phyloP scores from a whole-genome alignment of 257 asterid genomes.

The Ophiorrhiza pumila region DNA sequence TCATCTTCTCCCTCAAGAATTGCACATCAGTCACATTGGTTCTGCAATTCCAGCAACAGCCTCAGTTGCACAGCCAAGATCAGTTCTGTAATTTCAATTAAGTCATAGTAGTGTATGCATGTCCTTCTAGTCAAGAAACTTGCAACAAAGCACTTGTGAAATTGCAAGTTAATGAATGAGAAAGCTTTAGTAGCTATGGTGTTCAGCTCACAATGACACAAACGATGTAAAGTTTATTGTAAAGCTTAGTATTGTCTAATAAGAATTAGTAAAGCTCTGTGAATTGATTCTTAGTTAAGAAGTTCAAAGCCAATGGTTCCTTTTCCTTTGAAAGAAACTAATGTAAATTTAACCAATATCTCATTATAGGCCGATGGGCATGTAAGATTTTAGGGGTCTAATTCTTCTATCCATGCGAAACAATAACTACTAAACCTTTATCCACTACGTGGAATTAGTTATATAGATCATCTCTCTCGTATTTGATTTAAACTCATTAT shows the following conservation, averaged over 20 bases:
- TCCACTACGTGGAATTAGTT: no score
- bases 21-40: conserved; percentile 10
- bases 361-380: no score
- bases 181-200: background rate
- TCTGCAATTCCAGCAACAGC: conserved; percentile 1
- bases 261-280: background rate
- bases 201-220: background rate
- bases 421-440: no score
- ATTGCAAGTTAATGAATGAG: background rate
- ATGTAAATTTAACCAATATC: background rate
- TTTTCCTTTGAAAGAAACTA: background rate
- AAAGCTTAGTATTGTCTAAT: background rate
- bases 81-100: background rate
- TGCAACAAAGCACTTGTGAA: background rate
- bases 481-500: no score
- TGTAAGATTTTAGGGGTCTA: no score
- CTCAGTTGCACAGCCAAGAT: background rate
- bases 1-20: conserved; percentile 23
- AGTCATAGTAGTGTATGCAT: background rate
- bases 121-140: background rate
- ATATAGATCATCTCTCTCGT: no score
- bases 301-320: background rate
- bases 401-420: no score
- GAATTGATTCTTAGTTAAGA: background rate
- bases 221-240: background rate